phyloP scores from a whole-genome alignment of 2,329 filamentous ascomycete species.

The Catunica adiposa region DNA sequence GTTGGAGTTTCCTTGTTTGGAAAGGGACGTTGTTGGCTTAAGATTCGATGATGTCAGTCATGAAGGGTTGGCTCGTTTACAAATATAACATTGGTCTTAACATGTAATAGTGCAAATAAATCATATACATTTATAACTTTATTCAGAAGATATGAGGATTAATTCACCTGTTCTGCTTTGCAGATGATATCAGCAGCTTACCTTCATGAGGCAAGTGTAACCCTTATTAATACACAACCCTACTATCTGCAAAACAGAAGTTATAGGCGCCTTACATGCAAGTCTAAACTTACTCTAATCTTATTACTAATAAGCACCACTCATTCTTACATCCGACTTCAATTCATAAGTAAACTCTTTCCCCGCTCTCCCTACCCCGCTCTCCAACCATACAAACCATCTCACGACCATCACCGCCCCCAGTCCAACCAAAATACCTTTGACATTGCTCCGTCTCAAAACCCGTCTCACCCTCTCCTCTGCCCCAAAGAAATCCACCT shows the following conservation, averaged over 20 bases:
- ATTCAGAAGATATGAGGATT: no score
- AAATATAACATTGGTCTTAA: not conserved
- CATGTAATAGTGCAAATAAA: no score
- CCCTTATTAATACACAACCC: not conserved
- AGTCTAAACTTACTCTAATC: no score
- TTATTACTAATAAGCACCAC: not conserved
- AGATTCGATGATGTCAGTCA: not conserved
- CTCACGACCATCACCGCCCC: not conserved
- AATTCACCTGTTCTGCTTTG: no score
- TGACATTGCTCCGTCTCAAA: not conserved
- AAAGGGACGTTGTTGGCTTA: not conserved
- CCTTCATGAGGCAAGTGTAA: no score
- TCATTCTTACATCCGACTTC: not conserved
- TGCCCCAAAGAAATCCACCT: not conserved
- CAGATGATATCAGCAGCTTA: no score
- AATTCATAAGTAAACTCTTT: slow-evolving; percentile 6
- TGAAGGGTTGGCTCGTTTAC: not conserved
- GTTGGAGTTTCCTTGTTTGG: not conserved
- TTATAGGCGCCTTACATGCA: not conserved
- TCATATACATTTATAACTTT: no score
- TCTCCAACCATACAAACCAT: not conserved
- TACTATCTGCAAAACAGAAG: not conserved
- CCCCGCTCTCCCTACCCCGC: not conserved
- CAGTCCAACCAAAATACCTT: not conserved
- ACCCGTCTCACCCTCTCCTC: not conserved